A percentile compares a stretch with the other conserved stretches of the same genome.
Evolutionary conservation across 2,329 filamentous ascomycete species (phyloP).

Genomic region (Neoascochyta sp.): DNA sequence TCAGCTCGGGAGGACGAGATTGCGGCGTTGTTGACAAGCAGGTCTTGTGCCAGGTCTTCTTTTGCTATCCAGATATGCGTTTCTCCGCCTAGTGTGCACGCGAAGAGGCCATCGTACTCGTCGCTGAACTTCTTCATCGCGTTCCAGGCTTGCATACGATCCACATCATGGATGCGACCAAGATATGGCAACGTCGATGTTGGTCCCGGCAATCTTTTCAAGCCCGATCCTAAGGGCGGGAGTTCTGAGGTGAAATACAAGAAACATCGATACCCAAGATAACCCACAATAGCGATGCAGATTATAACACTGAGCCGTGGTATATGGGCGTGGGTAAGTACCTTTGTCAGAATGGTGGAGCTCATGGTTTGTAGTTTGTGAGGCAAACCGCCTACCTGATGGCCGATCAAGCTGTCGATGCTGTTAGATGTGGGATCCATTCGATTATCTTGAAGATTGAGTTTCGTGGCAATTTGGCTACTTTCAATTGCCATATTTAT

Average conservation of each 20-base stretch:
- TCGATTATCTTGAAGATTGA: no score
- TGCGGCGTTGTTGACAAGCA: constrained; percentile 4
- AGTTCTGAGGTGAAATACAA: constrained; percentile 5
- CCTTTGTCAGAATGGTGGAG: no score
- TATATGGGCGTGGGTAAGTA: no score
- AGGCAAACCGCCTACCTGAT: no score
- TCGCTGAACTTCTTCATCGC: constrained; percentile 9
- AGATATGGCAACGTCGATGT: constrained; percentile 7
- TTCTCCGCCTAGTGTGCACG: constrained; percentile 4
- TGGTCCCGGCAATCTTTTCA: constrained; percentile 8
- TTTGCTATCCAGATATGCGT: constrained; percentile 6
- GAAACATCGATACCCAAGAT: constrained; percentile 5
- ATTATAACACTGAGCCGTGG: no score
- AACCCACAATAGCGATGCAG: no score
- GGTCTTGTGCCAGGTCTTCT: constrained; percentile 4
- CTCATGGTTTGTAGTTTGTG: no score
- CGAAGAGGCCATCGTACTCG: constrained; percentile 2
- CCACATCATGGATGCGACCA: constrained; percentile 7
- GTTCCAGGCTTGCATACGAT: constrained; percentile 6
- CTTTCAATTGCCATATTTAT: no score
- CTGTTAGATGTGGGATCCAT: no score
- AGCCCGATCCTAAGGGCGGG: constrained; percentile 4
- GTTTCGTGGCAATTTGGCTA: no score
- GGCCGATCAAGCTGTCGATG: no score
- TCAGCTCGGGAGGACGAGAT: constrained; percentile 1